Evolutionary conservation across 768 basidiomycete genomes (phyloP), one percentile per base, ranked within the genome.

Genomic region (Nevesoporus exiguus): DNA sequence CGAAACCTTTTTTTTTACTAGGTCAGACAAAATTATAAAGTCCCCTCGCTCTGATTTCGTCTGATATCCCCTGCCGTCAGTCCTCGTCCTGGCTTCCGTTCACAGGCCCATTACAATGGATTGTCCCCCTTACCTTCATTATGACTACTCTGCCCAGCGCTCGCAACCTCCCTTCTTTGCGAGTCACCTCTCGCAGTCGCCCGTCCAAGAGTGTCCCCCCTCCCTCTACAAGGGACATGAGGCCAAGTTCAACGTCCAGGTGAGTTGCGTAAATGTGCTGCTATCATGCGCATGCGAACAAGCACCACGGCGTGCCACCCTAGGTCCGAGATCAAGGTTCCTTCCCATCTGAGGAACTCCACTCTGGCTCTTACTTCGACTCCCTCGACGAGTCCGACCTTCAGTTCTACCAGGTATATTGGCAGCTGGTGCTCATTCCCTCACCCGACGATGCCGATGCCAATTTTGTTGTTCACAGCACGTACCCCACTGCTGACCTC

Each of bases 261-360:
- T 60, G 0, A 2, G 61, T 50, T 34, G 3, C 19, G 5, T 29
- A 29, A 24, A 13, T 21, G 17, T 0, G 8, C 47, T 29, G 19
- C 17, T 11, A 29, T 10, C 2, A 43, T 25, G 5, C 44, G 0
- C 56, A 21, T 33, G 21, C 37, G 17, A 45, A 55, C 55, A 33
- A 36, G 39, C 49, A 10, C 37, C 53, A 24, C 42, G 10, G 5
- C 36, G 39, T 15, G 22, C 47, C 51, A 39, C 52, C 1, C 10
- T 24, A 70, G 69, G 59, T 71, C 44, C 67, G 59, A 3, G 68
- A 66, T 0, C 69, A 65, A 27, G 71, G 69, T 13, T 57, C 69
- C 36, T 70, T 71, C 37, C 61, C 69, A 1, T 70, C 71, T 46
- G 69, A 70, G 46, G 71, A 70, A 50, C 65, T 70, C 24, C 71